Evolutionary conservation across 2,329 filamentous ascomycete species (phyloP).

Genomic region (Aspergillus novoparasiticus): DNA sequence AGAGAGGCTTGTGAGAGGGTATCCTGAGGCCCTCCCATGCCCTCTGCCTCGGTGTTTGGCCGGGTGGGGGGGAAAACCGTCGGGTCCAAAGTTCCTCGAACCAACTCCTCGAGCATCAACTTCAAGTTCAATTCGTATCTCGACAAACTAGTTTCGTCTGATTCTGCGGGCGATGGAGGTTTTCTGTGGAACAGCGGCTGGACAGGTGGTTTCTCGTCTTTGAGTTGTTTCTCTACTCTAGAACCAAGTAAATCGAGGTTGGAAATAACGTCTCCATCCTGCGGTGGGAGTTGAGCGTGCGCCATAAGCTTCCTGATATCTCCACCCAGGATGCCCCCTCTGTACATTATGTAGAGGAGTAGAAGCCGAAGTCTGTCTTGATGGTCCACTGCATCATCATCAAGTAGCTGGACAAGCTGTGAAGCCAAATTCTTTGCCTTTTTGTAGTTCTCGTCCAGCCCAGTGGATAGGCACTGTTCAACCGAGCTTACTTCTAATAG

Average conservation of each 20-base stretch:
- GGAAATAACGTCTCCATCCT: conserved; percentile 70
- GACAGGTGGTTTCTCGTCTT: conserved; percentile 70
- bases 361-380: conserved; percentile 82
- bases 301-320: conserved; percentile 83
- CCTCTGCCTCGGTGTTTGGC: conserved; percentile 59
- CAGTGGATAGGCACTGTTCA: conserved; percentile 89
- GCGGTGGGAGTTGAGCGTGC: conserved; percentile 75
- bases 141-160: conserved; percentile 82
- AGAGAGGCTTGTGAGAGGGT: conserved; percentile 69
- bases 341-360: conserved; percentile 81
- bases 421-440: conserved; percentile 89
- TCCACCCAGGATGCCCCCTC: conserved; percentile 78
- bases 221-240: conserved; percentile 70
- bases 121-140: conserved; percentile 83
- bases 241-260: conserved; percentile 82
- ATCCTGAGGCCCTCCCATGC: conserved; percentile 50
- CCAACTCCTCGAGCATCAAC: conserved; percentile 75
- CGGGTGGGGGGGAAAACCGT: conserved; percentile 72
- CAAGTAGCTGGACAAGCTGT: conserved; percentile 81
- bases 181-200: conserved; percentile 74
- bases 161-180: conserved; percentile 53
- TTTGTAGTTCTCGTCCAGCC: conserved; percentile 86
- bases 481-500: conserved; percentile 82
- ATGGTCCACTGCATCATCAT: conserved; percentile 73
- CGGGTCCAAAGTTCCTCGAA: conserved; percentile 68